Conservation (phyloP, 257 asterid species). For the Petrea volubilis region DNA sequence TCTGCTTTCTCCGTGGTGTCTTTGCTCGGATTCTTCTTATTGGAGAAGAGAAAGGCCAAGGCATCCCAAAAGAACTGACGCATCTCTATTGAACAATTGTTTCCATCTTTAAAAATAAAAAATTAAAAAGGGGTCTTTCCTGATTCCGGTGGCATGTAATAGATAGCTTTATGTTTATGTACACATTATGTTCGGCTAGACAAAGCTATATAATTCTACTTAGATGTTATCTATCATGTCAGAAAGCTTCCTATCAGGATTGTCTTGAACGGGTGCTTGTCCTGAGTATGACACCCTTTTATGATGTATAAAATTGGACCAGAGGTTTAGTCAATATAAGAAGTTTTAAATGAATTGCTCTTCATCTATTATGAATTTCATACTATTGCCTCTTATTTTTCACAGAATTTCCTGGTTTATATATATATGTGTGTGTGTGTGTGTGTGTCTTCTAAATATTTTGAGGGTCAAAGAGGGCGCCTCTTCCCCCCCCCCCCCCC, state of each 20-base stretch:
- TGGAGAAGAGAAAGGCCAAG: conserved; percentile 61
- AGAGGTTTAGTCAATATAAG: not conserved
- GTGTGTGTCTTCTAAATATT: too few relatives aligned
- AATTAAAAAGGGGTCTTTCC: too few relatives aligned
- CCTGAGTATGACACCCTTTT: not conserved
- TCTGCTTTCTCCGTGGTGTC: conserved; percentile 65
- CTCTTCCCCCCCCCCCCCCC: too few relatives aligned
- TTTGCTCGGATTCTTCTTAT: conserved; percentile 59
- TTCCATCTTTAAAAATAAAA: too few relatives aligned
- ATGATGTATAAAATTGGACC: not conserved
- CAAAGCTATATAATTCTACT: not conserved
- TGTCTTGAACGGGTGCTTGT: not conserved
- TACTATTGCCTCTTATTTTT: not conserved
- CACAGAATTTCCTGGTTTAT: too few relatives aligned
- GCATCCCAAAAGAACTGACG: conserved; percentile 25
- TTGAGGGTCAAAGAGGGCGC: too few relatives aligned
- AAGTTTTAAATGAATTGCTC: not conserved
- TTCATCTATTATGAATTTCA: not conserved
- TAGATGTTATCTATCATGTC: not conserved
- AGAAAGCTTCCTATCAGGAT: not conserved
- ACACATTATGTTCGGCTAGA: not conserved
- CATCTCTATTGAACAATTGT: not conserved
- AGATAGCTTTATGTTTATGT: not conserved
- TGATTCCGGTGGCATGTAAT: not conserved
- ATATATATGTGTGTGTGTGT: too few relatives aligned